Evolutionary conservation across 768 basidiomycete genomes (phyloP), one percentile per base, ranked within the genome.

Genomic region (Suillus decipiens): DNA sequence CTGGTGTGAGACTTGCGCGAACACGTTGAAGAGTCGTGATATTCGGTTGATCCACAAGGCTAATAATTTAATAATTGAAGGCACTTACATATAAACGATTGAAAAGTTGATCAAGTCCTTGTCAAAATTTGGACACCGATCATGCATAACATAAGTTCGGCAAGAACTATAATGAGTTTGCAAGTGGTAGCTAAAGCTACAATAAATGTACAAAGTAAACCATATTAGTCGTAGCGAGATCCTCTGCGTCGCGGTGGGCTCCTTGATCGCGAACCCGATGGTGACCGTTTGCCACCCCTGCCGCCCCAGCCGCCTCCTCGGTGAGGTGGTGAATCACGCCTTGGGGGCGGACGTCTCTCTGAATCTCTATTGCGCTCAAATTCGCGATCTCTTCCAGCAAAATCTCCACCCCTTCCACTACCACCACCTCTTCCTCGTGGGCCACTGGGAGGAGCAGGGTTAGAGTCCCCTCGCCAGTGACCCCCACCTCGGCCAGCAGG

Each of bases 381-480:
- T 24, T 79, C 76, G 8, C 78, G 74, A 45, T 77, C 76, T 55
- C 78, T 69, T 53, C 72, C 76, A 54, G 73, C 70, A 68, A 72
- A 70, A 64, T 74, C 75, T 47, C 75, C 71, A 34, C 69, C 41
- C 58, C 73, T 67, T 36, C 83, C 80, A 33, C 51, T 17, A 50
- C 14, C 47, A 5, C 51, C 33, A 3, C 56, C 77, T 5, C 81
- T 76, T 39, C 84, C 79, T 39, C 84, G 77, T 34, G 77, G 75
- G 33, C 79, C 79, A 39, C 76, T 69, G 2, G 75, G 73, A 8
- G 78, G 76, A 7, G 80, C 79, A 1, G 78, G 78, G 67, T 86
- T 82, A 1, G 90, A 89, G 17, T 82, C 87, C 0, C 90, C 91
- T 48, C 91, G 81, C 89, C 89, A 92, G 73, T 90, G 89, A 1